phyloP scores from a whole-genome alignment of 139 green algal genomes.

The Dunaliella sp. region DNA sequence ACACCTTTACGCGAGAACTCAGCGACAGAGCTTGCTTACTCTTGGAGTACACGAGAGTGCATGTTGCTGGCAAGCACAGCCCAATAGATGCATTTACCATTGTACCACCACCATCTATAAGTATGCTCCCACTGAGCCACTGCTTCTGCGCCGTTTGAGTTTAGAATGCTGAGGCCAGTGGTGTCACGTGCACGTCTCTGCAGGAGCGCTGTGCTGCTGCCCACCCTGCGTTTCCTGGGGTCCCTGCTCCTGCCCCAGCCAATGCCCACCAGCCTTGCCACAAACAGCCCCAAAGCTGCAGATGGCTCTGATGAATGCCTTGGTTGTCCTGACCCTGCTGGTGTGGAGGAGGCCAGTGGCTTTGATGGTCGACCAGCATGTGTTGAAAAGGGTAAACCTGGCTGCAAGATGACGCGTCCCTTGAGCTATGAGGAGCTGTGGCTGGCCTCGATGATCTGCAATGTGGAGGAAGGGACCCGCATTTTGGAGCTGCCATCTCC shows the following conservation, averaged over 20 bases:
- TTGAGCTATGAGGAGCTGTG: conserved; percentile 37
- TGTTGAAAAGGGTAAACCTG: not conserved
- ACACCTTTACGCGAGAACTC: too few species aligned
- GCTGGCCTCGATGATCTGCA: conserved; percentile 61
- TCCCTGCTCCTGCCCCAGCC: not conserved
- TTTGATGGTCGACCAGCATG: not conserved
- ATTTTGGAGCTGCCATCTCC: conserved; percentile 46
- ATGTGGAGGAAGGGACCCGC: conserved; percentile 44
- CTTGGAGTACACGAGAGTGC: too few species aligned
- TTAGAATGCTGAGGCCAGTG: too few species aligned
- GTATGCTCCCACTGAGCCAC: too few species aligned
- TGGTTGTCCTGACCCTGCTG: too few species aligned
- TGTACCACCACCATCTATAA: too few species aligned
- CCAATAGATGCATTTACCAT: too few species aligned
- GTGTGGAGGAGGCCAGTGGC: not conserved
- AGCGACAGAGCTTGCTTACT: too few species aligned
- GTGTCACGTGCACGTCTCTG: not conserved
- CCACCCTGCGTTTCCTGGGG: conserved; percentile 42
- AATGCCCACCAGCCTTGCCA: not conserved
- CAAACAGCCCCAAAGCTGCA: not conserved
- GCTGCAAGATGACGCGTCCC: not conserved
- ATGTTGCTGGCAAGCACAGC: too few species aligned
- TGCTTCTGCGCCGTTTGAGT: too few species aligned
- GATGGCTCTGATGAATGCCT: too few species aligned
- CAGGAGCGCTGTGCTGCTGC: conserved; percentile 43